Percentiles rank a stretch among this genome's conserved stretches.
Conservation (phyloP, 2,329 filamentous ascomycete species). For the Claviceps sorghi region DNA sequence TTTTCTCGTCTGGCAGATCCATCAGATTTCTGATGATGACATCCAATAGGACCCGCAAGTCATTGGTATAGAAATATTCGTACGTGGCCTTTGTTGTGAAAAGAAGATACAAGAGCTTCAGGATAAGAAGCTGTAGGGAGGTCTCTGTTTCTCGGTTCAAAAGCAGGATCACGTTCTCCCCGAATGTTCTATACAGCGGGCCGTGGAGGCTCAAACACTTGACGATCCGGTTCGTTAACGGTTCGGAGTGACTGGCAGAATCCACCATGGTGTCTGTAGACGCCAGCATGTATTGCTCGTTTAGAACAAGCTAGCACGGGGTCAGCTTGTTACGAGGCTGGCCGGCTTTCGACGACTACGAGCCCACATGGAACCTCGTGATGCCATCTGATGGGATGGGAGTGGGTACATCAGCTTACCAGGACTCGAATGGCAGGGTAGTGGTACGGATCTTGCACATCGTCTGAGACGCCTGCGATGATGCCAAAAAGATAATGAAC, state of each 20-base stretch:
- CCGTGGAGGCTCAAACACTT: constrained; percentile 77
- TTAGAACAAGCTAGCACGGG: constrained; percentile 61
- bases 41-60: constrained; percentile 82
- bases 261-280: constrained; percentile 37
- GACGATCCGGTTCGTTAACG: constrained; percentile 81
- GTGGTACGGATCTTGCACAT: constrained; percentile 84
- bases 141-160: constrained; percentile 92
- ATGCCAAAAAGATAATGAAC: constrained; percentile 71
- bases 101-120: constrained; percentile 87
- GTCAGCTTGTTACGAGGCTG: constrained; percentile 8
- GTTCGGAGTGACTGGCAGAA: constrained; percentile 23
- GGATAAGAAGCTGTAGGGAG: constrained; percentile 83
- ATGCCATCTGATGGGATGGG: not conserved
- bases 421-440: constrained; percentile 88
- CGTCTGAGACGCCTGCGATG: constrained; percentile 76
- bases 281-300: constrained; percentile 94
- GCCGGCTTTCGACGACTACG: not conserved
- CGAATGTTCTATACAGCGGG: constrained; percentile 77
- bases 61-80: constrained; percentile 98
- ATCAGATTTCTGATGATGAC: constrained; percentile 95
- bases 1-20: constrained; percentile 74
- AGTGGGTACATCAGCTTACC: constrained; percentile 34
- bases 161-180: constrained; percentile 90
- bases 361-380: not conserved
- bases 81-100: constrained; percentile 86